Conservation (phyloP, 352 stramenopile species). For the Globisporangium takayamanum region DNA sequence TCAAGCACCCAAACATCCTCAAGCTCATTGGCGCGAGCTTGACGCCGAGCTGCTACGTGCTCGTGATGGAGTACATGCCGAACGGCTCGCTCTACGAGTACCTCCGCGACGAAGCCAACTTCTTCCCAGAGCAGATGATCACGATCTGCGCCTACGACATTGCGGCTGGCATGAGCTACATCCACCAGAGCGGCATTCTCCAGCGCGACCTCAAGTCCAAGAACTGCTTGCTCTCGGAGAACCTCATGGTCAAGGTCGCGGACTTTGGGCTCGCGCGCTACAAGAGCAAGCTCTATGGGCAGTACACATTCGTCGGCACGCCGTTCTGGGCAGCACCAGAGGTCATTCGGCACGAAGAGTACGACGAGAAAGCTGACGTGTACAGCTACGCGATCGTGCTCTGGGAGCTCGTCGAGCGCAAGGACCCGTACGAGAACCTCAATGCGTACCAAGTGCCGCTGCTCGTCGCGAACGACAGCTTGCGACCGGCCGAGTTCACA, state of each 20-base stretch:
- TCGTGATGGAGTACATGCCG: conserved; percentile 85
- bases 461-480: conserved; percentile 60
- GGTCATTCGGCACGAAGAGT: conserved; percentile 70
- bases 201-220: conserved; percentile 79
- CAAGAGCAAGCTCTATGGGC: conserved; percentile 26
- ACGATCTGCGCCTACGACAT: conserved; percentile 60
- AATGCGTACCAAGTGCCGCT: conserved; percentile 77
- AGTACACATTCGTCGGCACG: conserved; percentile 73
- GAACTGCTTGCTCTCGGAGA: conserved; percentile 71
- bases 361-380: conserved; percentile 74
- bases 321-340: conserved; percentile 75
- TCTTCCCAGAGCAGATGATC: conserved; percentile 57
- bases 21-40: conserved; percentile 72
- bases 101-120: conserved; percentile 63
- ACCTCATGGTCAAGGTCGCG: conserved; percentile 68
- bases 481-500: conserved; percentile 43
- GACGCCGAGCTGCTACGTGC: conserved; percentile 70
- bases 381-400: conserved; percentile 71
- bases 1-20: conserved; percentile 71
- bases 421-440: conserved; percentile 61
- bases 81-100: conserved; percentile 84
- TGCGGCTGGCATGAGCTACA: conserved; percentile 54
- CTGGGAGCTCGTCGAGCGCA: conserved; percentile 71
- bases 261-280: conserved; percentile 73
- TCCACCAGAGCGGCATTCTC: conserved; percentile 47